Evolutionary conservation across 352 stramenopile genomes (phyloP).

Genomic region (Phytophthora brassicae): DNA sequence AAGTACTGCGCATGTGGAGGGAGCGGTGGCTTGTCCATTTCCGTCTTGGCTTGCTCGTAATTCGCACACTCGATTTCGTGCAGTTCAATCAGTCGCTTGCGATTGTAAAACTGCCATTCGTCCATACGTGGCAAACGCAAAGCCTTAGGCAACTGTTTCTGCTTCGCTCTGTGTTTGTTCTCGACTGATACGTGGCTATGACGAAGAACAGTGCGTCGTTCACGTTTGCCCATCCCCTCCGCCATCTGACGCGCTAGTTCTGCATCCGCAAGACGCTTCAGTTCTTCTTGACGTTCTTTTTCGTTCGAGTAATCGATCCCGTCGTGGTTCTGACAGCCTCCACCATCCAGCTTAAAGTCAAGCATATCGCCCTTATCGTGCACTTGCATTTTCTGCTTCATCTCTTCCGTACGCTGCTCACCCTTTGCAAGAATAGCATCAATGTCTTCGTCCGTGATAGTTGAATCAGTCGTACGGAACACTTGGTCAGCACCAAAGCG

Average conservation of each 20-base stretch:
- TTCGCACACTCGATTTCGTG: conserved; percentile 84
- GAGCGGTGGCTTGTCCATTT: conserved; percentile 75
- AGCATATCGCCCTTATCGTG: conserved; percentile 88
- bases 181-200: conserved; percentile 53
- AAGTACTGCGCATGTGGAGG: conserved; percentile 80
- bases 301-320: conserved; percentile 96
- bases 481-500: conserved; percentile 98
- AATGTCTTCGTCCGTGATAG: conserved; percentile 98
- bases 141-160: conserved; percentile 80
- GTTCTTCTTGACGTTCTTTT: conserved; percentile 82
- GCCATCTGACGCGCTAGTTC: conserved; percentile 80
- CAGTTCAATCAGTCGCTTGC: conserved; percentile 71
- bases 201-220: conserved; percentile 78
- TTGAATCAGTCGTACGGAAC: conserved; percentile 95
- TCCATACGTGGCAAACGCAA: conserved; percentile 83
- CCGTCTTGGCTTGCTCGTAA: conserved; percentile 75
- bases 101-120: conserved; percentile 90
- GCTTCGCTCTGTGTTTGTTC: conserved; percentile 58
- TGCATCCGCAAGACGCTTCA: conserved; percentile 82
- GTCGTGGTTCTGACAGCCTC: conserved; percentile 95
- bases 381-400: conserved; percentile 85
- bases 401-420: conserved; percentile 85
- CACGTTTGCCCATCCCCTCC: conserved; percentile 83
- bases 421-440: conserved; percentile 95
- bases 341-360: conserved; percentile 93